Conservation (phyloP, 331 rosid species). For the Saraca asoca region DNA sequence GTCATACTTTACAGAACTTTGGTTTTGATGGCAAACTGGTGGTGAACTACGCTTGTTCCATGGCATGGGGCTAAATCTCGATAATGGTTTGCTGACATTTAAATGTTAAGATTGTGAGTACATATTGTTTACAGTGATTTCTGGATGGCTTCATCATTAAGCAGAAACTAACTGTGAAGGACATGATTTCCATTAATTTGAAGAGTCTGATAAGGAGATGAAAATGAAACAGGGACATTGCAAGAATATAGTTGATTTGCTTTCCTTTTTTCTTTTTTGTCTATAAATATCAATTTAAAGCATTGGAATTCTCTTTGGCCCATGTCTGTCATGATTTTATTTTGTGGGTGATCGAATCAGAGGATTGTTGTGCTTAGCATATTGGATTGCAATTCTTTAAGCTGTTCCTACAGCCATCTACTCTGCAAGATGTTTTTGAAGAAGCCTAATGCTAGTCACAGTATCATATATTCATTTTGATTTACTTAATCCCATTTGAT, state of each 20-base stretch:
- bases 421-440: no score
- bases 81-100: slow-evolving; percentile 30
- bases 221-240: slow-evolving; percentile 1
- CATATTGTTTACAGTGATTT: slow-evolving; percentile 21
- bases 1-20: slow-evolving; percentile 65
- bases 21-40: slow-evolving; percentile 94
- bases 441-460: no score
- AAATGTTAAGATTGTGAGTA: slow-evolving; percentile 27
- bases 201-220: slow-evolving; percentile 10
- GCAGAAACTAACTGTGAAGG: slow-evolving; percentile 26
- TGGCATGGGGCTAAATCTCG: slow-evolving; percentile 86
- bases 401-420: no score
- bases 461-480: no score
- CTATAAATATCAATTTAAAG: slow-evolving; percentile 1
- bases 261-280: neutral
- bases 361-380: neutral
- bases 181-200: slow-evolving; percentile 21
- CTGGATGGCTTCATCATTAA: neutral
- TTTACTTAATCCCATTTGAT: no score
- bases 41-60: slow-evolving; percentile 84
- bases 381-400: slow-evolving; percentile 1
- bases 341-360: slow-evolving; percentile 8
- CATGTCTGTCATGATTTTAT: slow-evolving; percentile 12
- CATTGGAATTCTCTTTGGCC: slow-evolving; percentile 13
- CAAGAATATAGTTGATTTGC: neutral